A percentile compares a stretch with the other conserved stretches of the same genome.
phyloP scores from a whole-genome alignment of 495 filamentous ascomycete genomes.

The Astrothelium subdiscretum region DNA sequence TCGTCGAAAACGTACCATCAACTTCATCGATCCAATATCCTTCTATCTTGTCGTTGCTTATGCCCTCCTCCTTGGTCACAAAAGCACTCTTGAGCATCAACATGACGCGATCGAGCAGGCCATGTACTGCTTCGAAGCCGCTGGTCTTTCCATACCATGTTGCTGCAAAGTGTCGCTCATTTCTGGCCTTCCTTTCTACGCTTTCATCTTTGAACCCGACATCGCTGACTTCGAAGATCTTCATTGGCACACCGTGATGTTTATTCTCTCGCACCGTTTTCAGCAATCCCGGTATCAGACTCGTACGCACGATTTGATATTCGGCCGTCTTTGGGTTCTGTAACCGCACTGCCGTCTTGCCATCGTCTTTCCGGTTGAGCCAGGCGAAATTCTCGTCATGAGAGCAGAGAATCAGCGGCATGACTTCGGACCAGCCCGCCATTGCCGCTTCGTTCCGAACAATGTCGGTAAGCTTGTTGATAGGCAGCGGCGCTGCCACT shows the following conservation, averaged over 20 bases:
- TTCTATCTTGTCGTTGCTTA: constrained; percentile 40
- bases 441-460: constrained; percentile 82
- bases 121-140: constrained; percentile 94
- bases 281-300: constrained; percentile 74
- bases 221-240: constrained; percentile 81
- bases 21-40: constrained; percentile 89
- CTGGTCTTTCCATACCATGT: constrained; percentile 90
- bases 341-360: constrained; percentile 71
- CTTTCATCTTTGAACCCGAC: constrained; percentile 75
- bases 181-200: constrained; percentile 71
- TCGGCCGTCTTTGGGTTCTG: constrained; percentile 94
- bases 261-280: constrained; percentile 97
- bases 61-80: constrained; percentile 59
- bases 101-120: constrained; percentile 82
- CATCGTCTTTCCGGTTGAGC: constrained; percentile 86
- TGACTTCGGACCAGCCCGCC: constrained; percentile 91
- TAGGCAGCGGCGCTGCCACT: constrained; percentile 71
- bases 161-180: constrained; percentile 91
- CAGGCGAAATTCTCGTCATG: constrained; percentile 98
- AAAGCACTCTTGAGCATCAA: constrained; percentile 81
- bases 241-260: constrained; percentile 75
- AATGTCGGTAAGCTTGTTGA: constrained; percentile 93
- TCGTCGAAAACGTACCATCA: constrained; percentile 48
- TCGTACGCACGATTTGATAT: constrained; percentile 93
- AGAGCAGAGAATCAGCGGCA: constrained; percentile 94